Base-by-base conservation (phyloP, 768 basidiomycete genomes). In the Omphalotus guepiniiformis region DNA sequence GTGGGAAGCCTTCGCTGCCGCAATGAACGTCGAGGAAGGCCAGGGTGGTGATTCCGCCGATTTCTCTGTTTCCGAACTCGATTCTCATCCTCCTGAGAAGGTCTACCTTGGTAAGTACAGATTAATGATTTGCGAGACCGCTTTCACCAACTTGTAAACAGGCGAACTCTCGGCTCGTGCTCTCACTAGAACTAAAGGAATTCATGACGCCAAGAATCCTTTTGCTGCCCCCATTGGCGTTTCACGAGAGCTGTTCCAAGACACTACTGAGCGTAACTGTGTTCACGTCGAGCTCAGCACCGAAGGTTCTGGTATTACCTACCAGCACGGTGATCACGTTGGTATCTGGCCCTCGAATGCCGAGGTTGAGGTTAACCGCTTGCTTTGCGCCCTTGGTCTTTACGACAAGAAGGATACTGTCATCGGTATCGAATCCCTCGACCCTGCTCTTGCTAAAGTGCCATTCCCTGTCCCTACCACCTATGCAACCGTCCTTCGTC, bases 401-500 rank as follows among this genome's bases (percentile, higher is more conserved):
- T 75, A 77, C 54, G 76, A 85, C 51, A 90, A 90, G 71, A 79
- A 81, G 60, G 83, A 94, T 63, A 75, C 77, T 30, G 81, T 93
- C 39, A 91, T 99, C 58, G 81, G 84, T 54, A 92, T 99, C 50
- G 93, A 93, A 61, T 95, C 93, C n/a, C 82, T 98, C 50, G 95
- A 99, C 60, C 95, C 96, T 16, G 93, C 94, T 13, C 77, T 99
- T 25, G 95, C 95, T 49, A 98, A 98, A 67, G 94, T 98, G 48
- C 95, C 95, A 15, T 99, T 98, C 85, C 95, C 96, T 11, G 88
- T 93, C 16, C 95, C 95, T 1, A 93, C 94, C 2, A 97, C 94
- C 6, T 97, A 96, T 58, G 80, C 75, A 50, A 87, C 93, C 39
- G 92, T 97, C 53, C 82, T 99, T 52, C 84, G 93, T 29, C 89